phyloP scores from a whole-genome alignment of 768 basidiomycete genomes.

The Mycena haematopus region DNA sequence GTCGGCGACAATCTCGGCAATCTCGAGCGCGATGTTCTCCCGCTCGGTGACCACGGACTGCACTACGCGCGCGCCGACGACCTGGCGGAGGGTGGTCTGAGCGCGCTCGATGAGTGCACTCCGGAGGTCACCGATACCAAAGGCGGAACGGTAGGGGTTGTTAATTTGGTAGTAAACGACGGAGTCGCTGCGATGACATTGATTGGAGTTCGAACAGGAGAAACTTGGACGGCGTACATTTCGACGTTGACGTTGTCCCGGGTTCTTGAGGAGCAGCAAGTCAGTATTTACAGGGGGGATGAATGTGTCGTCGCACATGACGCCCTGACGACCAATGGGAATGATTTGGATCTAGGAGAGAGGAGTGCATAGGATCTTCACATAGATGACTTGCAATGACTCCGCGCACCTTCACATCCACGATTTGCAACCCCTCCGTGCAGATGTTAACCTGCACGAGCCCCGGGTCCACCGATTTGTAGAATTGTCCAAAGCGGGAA shows the following conservation, averaged over 20 bases:
- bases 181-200: constrained; percentile 64
- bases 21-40: constrained; percentile 95
- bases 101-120: constrained; percentile 84
- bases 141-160: constrained; percentile 92
- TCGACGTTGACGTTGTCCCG: constrained; percentile 96
- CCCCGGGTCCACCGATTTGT: constrained; percentile 94
- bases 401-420: constrained; percentile 97
- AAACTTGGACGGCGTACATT: constrained; percentile 66
- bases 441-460: constrained; percentile 93
- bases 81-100: constrained; percentile 96
- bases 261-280: constrained; percentile 51
- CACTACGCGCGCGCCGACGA: constrained; percentile 94
- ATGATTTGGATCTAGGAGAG: constrained; percentile 85
- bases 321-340: constrained; percentile 83
- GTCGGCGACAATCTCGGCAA: constrained; percentile 94
- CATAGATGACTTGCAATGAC: constrained; percentile 83
- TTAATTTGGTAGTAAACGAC: constrained; percentile 93
- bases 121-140: constrained; percentile 90
- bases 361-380: constrained; percentile 52
- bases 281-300: neutral
- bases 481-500: constrained; percentile 94
- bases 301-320: constrained; percentile 59
- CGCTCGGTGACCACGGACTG: constrained; percentile 97
- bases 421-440: constrained; percentile 84
- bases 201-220: neutral